Percentiles rank a stretch among this genome's conserved stretches.
These are phyloP conservation scores for Debaryomyces fabryi DNA, from an alignment of 1,139 yeast genomes.

Conservation along the genomic window DNA sequence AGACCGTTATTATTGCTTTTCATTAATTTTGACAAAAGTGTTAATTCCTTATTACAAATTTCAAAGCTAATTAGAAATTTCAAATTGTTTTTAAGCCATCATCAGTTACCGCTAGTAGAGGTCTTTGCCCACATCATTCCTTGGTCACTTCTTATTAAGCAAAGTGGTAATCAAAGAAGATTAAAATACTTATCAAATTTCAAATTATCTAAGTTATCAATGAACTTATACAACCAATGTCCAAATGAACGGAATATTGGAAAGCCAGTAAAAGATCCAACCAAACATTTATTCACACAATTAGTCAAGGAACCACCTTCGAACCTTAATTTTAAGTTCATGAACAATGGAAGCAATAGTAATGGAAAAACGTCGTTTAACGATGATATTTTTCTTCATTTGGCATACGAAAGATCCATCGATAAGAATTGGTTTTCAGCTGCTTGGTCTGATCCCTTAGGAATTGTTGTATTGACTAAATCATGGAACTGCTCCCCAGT, in stretches of 20 bases:
- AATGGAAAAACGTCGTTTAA: conserved; percentile 24
- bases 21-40: conserved; percentile 46
- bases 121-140: conserved; percentile 63
- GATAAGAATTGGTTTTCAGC: conserved; percentile 86
- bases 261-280: conserved; percentile 13
- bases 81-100: conserved; percentile 39
- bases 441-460: conserved; percentile 88
- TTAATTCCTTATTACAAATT: conserved; percentile 51
- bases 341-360: conserved; percentile 28
- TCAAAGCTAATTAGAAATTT: conserved; percentile 53
- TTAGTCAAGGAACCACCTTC: conserved; percentile 51
- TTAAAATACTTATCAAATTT: conserved; percentile 52
- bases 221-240: conserved; percentile 66
- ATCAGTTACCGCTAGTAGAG: conserved; percentile 46
- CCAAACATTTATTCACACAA: conserved; percentile 37
- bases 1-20: conserved; percentile 51
- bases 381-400: conserved; percentile 79
- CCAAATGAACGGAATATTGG: conserved; percentile 28
- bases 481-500: conserved; percentile 61
- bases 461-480: conserved; percentile 61
- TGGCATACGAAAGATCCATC: conserved; percentile 80
- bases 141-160: conserved; percentile 47
- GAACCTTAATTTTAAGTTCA: conserved; percentile 54
- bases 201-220: conserved; percentile 52
- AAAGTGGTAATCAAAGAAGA: conserved; percentile 35